A percentile compares a stretch with the other conserved stretches of the same genome.
Conservation (phyloP, 441 rosid species). For the Gossypium aridum region DNA sequence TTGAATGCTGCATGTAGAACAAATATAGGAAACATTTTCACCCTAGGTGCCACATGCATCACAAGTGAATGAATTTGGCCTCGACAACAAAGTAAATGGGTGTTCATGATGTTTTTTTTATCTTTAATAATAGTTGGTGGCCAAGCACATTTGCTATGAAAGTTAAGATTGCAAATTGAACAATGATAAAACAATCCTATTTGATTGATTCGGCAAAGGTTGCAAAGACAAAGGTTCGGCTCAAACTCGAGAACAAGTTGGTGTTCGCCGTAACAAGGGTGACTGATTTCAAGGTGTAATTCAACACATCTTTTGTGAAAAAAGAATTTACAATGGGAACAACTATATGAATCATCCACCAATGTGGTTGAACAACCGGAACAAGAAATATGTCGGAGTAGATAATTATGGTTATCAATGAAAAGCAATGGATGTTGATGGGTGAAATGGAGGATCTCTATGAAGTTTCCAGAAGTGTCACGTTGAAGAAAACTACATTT, state of each 20-base stretch:
- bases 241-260: not conserved
- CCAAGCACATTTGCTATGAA: not conserved
- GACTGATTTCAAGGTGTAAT: not conserved
- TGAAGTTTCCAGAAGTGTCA: not conserved
- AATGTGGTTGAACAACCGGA: not conserved
- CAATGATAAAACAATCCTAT: conserved; percentile 6
- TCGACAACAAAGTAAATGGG: no score
- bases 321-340: not conserved
- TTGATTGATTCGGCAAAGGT: not conserved
- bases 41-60: conserved; percentile 7
- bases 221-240: not conserved
- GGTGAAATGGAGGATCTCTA: not conserved
- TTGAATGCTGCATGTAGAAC: not conserved
- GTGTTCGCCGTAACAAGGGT: not conserved
- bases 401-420: not conserved
- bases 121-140: no score
- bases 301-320: not conserved
- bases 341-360: not conserved
- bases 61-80: not conserved
- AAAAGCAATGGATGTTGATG: not conserved
- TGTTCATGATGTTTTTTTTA: no score
- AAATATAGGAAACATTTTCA: not conserved
- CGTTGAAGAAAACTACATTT: not conserved
- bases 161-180: not conserved
- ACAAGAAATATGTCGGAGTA: not conserved